Evolutionary conservation across 2,329 filamentous ascomycete species (phyloP).

Genomic region (Fusarium lyarnte): DNA sequence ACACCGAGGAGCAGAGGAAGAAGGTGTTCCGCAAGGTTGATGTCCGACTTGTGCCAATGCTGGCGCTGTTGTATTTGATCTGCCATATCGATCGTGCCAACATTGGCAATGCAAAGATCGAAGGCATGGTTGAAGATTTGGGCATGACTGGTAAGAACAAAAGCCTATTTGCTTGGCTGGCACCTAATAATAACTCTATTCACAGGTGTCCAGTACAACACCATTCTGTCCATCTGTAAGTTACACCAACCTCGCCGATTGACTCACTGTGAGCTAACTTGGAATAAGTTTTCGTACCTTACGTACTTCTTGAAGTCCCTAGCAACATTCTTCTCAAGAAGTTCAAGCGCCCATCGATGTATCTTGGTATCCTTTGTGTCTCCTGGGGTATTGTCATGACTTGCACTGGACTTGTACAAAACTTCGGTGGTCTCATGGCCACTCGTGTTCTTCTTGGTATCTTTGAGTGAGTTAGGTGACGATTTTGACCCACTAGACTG

Average conservation of each 20-base stretch:
- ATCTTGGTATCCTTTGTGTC: slow-evolving; percentile 44
- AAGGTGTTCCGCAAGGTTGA: slow-evolving; percentile 46
- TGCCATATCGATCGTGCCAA: slow-evolving; percentile 67
- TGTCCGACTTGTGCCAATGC: slow-evolving; percentile 52
- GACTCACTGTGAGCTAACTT: not conserved
- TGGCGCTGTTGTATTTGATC: slow-evolving; percentile 66
- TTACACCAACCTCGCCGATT: slow-evolving; percentile 53
- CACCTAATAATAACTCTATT: too few species aligned
- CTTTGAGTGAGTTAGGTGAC: slow-evolving; percentile 56
- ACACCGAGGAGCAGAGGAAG: slow-evolving; percentile 36
- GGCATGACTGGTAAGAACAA: slow-evolving; percentile 63
- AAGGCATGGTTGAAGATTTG: slow-evolving; percentile 48
- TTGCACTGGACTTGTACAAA: slow-evolving; percentile 68
- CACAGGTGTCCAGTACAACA: slow-evolving; percentile 68
- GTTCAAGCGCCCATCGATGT: slow-evolving; percentile 38
- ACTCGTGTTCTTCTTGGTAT: slow-evolving; percentile 73
- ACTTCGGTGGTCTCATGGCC: slow-evolving; percentile 68
- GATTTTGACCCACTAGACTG: too few species aligned
- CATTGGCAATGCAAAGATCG: slow-evolving; percentile 61
- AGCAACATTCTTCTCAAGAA: slow-evolving; percentile 43
- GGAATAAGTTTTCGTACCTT: slow-evolving; percentile 32
- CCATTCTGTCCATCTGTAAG: slow-evolving; percentile 67
- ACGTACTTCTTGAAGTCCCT: slow-evolving; percentile 39
- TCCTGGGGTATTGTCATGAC: slow-evolving; percentile 73
- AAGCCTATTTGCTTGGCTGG: too few species aligned